These are phyloP conservation scores for Carallia pectinifolia DNA, from an alignment of 345 rosid genomes.

Conservation along the genomic window DNA sequence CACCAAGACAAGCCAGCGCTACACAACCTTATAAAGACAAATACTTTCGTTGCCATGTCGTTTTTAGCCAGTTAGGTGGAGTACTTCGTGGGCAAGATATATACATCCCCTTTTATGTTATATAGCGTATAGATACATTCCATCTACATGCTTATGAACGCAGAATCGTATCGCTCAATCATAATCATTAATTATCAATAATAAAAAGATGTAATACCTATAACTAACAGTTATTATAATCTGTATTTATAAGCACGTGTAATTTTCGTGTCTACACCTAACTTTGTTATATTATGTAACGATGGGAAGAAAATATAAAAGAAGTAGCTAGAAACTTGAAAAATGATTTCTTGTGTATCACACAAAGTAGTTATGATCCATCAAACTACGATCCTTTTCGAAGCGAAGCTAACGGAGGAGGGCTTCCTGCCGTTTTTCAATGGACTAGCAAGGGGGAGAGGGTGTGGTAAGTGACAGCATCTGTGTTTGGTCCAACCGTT, in stretches of 20 bases:
- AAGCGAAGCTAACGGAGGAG: conserved; percentile 42
- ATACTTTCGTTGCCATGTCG: conserved; percentile 47
- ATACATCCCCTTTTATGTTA: too few species aligned
- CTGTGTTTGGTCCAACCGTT: conserved; percentile 51
- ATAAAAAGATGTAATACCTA: too few species aligned
- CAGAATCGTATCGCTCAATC: too few species aligned
- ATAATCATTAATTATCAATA: too few species aligned
- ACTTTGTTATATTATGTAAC: too few species aligned
- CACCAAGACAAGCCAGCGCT: neutral
- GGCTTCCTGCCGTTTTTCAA: conserved; percentile 26
- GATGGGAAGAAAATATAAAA: neutral
- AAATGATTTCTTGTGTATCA: conserved; percentile 29
- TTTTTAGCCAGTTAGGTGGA: conserved; percentile 50
- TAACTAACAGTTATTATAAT: too few species aligned
- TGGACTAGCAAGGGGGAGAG: conserved; percentile 7
- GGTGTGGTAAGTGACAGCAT: conserved; percentile 10
- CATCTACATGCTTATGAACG: too few species aligned
- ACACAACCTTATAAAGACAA: conserved; percentile 35
- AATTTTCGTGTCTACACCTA: too few species aligned
- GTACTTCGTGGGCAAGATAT: conserved; percentile 22
- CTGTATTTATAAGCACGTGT: too few species aligned
- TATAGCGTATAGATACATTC: too few species aligned
- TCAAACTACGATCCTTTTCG: conserved; percentile 19
- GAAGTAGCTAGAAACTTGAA: neutral
- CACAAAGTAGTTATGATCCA: conserved; percentile 39